Conservation (phyloP, 192 early-diverging fungal species). For the Gorgonomyces haynaldii region DNA sequence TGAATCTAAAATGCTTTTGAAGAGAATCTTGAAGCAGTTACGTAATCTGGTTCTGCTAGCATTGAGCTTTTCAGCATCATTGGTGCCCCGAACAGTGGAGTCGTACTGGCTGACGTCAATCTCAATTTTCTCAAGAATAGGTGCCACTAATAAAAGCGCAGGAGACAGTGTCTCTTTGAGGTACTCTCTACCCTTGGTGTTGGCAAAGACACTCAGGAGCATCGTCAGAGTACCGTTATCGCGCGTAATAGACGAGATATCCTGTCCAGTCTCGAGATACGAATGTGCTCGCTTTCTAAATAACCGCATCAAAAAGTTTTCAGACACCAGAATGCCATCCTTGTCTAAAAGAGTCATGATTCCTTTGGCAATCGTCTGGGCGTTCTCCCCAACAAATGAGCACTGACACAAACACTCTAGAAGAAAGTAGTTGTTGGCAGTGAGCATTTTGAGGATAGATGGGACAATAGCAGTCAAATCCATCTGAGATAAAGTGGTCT, state of each 20-base stretch:
- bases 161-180: constrained; percentile 12
- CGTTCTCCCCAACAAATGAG: constrained; percentile 27
- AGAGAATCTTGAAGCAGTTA: constrained; percentile 28
- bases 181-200: constrained; percentile 21
- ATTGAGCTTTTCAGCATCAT: neutral
- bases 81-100: neutral
- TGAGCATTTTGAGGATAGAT: too few species aligned
- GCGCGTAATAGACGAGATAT: constrained; percentile 28
- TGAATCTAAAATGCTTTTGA: constrained; percentile 32
- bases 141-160: constrained; percentile 15
- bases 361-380: constrained; percentile 22
- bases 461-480: too few species aligned
- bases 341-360: constrained; percentile 19
- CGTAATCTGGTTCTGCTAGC: constrained; percentile 34
- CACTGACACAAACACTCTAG: constrained; percentile 26
- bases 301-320: constrained; percentile 27
- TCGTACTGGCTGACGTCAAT: constrained; percentile 25
- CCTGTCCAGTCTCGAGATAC: constrained; percentile 19
- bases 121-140: constrained; percentile 22
- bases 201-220: constrained; percentile 30
- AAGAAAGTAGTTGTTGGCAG: constrained; percentile 21
- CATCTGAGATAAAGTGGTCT: too few species aligned
- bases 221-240: constrained; percentile 37
- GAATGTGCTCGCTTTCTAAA: constrained; percentile 13
- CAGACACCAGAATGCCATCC: constrained; percentile 13